A percentile compares a stretch with the other conserved stretches of the same genome.
Evolutionary conservation across 1,139 yeast genomes (phyloP).

Genomic region (Kodamaea alishanica): DNA sequence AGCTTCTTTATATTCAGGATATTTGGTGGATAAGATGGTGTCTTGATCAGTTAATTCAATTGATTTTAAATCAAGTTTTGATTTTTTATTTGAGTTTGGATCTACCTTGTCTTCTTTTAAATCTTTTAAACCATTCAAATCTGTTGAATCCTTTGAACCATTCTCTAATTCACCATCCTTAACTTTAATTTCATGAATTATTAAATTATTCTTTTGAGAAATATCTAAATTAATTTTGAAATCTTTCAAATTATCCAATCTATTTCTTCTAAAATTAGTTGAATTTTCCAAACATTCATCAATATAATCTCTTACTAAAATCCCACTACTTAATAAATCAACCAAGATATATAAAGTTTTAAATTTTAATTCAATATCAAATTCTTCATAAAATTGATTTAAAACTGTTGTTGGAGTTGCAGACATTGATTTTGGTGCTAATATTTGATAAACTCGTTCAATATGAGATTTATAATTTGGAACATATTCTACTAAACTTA

Average conservation of each 20-base stretch:
- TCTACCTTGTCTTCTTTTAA: conserved; percentile 3
- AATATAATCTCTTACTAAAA: conserved; percentile 57
- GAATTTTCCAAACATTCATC: conserved; percentile 69
- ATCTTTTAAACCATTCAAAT: background rate
- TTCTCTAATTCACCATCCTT: conserved; percentile 7
- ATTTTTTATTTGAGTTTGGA: conserved; percentile 16
- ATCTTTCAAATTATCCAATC: conserved; percentile 66
- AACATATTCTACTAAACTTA: conserved; percentile 57
- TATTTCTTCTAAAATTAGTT: conserved; percentile 59
- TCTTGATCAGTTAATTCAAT: conserved; percentile 53
- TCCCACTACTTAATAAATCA: conserved; percentile 55
- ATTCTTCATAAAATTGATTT: conserved; percentile 45
- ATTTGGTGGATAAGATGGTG: conserved; percentile 38
- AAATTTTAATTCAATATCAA: conserved; percentile 50
- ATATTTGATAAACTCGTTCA: conserved; percentile 40
- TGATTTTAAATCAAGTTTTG: conserved; percentile 28
- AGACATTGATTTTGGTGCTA: conserved; percentile 55
- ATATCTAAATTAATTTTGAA: conserved; percentile 49
- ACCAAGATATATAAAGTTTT: conserved; percentile 53
- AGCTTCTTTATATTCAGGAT: conserved; percentile 45
- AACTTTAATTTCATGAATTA: conserved; percentile 27
- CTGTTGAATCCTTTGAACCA: background rate
- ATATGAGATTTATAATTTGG: conserved; percentile 51
- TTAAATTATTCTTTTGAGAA: conserved; percentile 45
- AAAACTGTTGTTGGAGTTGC: conserved; percentile 50